Base-by-base conservation (phyloP, 2,329 filamentous ascomycete species). In the Neonectria magnoliae region DNA sequence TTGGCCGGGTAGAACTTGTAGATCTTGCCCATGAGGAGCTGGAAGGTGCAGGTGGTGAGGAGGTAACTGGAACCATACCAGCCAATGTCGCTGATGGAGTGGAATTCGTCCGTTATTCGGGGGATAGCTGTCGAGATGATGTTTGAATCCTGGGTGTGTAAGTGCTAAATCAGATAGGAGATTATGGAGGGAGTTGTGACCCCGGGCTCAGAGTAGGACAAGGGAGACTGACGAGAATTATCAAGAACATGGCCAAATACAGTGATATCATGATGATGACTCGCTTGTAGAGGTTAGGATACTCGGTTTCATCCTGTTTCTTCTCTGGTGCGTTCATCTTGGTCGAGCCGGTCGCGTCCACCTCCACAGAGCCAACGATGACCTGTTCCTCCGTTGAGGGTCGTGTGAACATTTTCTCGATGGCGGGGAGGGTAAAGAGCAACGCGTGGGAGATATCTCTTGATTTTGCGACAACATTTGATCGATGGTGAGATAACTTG, bases 51-150 rank as follows among this genome's bases (percentile, higher is more conserved):
- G 4, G 77, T 76, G 4, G 81, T 81, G 27, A 84, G 76, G 64
- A 82, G 74, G 64, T 82, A 81, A 41, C 79, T 77, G 11, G 70
- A 79, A 2, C 81, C 83, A 60, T 85, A 85, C 84, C 84, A 86
- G 47, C 81, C 82, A 11, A 86, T 79, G 60, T 85, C 82, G 5
- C 78, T 73, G 3, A 84, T 74, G 47, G 80, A 78, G 18, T 80
- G 73, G 71, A 83, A 81, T 7, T 80, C 73, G 62, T 79, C 75
- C 0, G 80, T 82, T 64, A 83, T 82, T 36, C 76, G 77, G 1
- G 81, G 81, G 57, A 83, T 80, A 1, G 81, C 81, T 3, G 81
- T 82, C 6, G 81, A 78, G 47, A 82, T 78, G 64, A 82, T 81
- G 20, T 75, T 77, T 54, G 77, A 77, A 54, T 79, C 77, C 79